Percentiles rank a stretch among this genome's conserved stretches.
These are phyloP conservation scores for Viridothelium virens DNA, from an alignment of 495 filamentous ascomycete genomes.

Conservation along the genomic window DNA sequence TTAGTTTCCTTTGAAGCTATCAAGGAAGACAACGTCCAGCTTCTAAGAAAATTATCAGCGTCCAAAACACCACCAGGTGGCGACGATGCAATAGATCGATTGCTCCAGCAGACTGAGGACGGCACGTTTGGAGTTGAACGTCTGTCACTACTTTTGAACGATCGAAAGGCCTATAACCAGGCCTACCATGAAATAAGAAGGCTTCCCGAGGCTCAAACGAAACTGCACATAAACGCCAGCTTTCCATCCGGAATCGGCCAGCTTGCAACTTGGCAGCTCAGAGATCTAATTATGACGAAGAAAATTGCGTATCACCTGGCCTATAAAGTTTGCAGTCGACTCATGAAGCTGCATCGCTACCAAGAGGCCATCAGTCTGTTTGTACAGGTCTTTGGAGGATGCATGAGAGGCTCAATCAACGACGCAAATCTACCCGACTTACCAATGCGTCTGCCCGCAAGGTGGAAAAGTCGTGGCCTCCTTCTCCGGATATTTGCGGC, in stretches of 20 bases:
- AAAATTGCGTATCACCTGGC: neutral
- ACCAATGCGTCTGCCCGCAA: slow-evolving; percentile 6
- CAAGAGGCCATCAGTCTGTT: slow-evolving; percentile 1
- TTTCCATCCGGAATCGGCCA: neutral
- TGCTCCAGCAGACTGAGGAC: neutral
- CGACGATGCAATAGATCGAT: neutral
- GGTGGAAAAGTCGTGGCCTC: neutral
- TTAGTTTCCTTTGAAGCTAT: neutral
- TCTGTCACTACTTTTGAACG: neutral
- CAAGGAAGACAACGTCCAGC: neutral
- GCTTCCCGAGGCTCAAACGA: neutral
- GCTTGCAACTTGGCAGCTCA: neutral
- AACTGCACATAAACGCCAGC: neutral
- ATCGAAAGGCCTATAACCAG: neutral
- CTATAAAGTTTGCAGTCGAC: neutral
- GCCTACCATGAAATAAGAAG: neutral
- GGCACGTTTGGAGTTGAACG: neutral
- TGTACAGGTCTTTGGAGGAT: neutral
- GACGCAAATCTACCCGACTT: neutral
- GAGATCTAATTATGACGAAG: neutral
- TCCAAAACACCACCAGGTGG: neutral
- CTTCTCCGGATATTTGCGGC: neutral
- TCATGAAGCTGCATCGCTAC: neutral
- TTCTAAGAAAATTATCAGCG: neutral
- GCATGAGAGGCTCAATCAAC: neutral